phyloP scores from a whole-genome alignment of 2,329 filamentous ascomycete genomes.

The Thielaviopsis ethacetica region DNA sequence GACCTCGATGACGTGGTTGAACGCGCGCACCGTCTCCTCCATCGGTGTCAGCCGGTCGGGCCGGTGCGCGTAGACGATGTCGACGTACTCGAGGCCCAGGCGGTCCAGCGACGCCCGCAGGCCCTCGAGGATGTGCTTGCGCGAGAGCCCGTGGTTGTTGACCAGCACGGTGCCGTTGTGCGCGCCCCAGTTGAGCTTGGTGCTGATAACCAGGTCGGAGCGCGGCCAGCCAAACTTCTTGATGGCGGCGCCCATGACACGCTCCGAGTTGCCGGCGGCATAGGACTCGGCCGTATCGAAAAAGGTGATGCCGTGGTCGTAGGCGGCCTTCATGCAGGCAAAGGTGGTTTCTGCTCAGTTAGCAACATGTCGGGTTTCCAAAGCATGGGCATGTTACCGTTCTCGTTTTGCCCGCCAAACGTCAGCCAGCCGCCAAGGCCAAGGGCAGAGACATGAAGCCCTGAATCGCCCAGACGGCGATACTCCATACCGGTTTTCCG shows the following conservation, averaged over 20 bases:
- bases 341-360: constrained; percentile 26
- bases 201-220: constrained; percentile 43
- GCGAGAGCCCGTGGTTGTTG: constrained; percentile 50
- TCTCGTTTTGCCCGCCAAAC: constrained; percentile 38
- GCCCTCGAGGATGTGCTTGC: constrained; percentile 56
- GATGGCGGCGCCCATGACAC: constrained; percentile 45
- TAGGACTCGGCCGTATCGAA: constrained; percentile 46
- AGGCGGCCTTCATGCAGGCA: constrained; percentile 44
- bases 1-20: constrained; percentile 35
- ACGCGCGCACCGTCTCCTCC: constrained; percentile 53
- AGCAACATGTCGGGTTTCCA: no score
- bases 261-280: constrained; percentile 42
- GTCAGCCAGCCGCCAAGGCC: constrained; percentile 50
- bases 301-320: constrained; percentile 44
- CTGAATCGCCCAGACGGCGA: constrained; percentile 31
- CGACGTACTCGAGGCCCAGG: constrained; percentile 43
- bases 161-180: constrained; percentile 43
- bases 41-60: constrained; percentile 52
- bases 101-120: constrained; percentile 41
- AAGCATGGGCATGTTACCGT: constrained; percentile 1
- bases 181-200: constrained; percentile 50
- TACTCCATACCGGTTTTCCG: constrained; percentile 28
- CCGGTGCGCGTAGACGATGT: constrained; percentile 53
- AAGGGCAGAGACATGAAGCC: constrained; percentile 46
- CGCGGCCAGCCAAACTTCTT: constrained; percentile 44